Conservation (phyloP, 331 rosid species). For the Malus hybrid region DNA sequence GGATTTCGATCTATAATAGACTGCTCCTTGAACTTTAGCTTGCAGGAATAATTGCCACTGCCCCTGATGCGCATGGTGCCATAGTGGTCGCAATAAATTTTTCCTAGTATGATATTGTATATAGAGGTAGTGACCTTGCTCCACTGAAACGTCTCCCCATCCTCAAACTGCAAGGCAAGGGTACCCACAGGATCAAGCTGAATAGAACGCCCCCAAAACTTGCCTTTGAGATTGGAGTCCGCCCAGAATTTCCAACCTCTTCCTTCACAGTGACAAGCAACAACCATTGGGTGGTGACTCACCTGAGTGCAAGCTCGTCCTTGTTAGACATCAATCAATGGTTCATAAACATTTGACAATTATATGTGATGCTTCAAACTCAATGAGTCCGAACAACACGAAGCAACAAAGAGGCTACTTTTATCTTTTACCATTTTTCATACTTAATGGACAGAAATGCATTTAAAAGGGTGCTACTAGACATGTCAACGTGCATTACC, state of each 20-base stretch:
- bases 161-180: constrained; percentile 88
- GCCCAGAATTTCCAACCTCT: constrained; percentile 95
- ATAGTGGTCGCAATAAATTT: constrained; percentile 92
- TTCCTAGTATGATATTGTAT: constrained; percentile 90
- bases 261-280: constrained; percentile 98
- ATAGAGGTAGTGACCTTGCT: constrained; percentile 99
- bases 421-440: not conserved
- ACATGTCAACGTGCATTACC: constrained; percentile 31
- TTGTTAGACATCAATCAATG: constrained; percentile 35
- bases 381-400: not conserved
- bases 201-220: constrained; percentile 97
- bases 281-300: constrained; percentile 96
- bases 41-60: constrained; percentile 88
- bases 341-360: constrained; percentile 1
- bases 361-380: constrained; percentile 7
- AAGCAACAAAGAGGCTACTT: constrained; percentile 9
- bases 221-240: constrained; percentile 93
- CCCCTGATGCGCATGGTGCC: constrained; percentile 98
- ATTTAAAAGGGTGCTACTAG: not conserved
- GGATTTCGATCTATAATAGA: constrained; percentile 94
- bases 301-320: constrained; percentile 49
- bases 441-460: not conserved
- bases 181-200: constrained; percentile 94
- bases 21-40: constrained; percentile 97
- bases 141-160: constrained; percentile 92